A percentile compares a stretch with the other conserved stretches of the same genome.
These are phyloP conservation scores for Petunia secreta DNA, from an alignment of 257 asterid genomes.

Conservation along the genomic window DNA sequence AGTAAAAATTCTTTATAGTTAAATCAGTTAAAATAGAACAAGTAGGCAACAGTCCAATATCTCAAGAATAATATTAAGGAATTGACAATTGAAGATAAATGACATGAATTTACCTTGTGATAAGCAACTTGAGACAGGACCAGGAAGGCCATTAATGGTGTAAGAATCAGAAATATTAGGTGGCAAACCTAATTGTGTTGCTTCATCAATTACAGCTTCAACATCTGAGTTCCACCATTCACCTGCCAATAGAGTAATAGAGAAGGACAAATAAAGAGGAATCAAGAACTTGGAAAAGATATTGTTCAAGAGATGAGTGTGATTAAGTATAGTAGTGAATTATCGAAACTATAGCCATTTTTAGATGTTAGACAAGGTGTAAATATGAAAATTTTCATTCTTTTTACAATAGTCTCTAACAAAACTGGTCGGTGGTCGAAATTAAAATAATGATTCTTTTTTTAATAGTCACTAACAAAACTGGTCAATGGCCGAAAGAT, in stretches of 20 bases:
- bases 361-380: too few species aligned
- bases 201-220: conserved; percentile 59
- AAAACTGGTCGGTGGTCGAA: too few species aligned
- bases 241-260: conserved; percentile 40
- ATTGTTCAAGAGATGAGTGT: too few species aligned
- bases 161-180: conserved; percentile 81
- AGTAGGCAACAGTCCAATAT: background rate
- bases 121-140: conserved; percentile 45
- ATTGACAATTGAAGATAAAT: background rate
- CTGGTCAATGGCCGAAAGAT: too few species aligned
- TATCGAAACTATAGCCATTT: too few species aligned
- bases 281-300: background rate
- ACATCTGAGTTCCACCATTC: conserved; percentile 95
- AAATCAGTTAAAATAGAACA: too few species aligned
- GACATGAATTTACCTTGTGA: conserved; percentile 29
- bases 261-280: background rate
- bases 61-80: background rate
- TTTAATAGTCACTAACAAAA: too few species aligned
- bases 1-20: too few species aligned
- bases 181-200: conserved; percentile 55
- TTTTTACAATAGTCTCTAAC: too few species aligned
- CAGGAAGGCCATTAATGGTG: conserved; percentile 66
- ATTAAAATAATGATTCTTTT: too few species aligned
- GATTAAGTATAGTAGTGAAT: too few species aligned
- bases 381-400: too few species aligned